Base-by-base conservation (phyloP, 805 yeast species). In the Ogataea ramenticola region DNA sequence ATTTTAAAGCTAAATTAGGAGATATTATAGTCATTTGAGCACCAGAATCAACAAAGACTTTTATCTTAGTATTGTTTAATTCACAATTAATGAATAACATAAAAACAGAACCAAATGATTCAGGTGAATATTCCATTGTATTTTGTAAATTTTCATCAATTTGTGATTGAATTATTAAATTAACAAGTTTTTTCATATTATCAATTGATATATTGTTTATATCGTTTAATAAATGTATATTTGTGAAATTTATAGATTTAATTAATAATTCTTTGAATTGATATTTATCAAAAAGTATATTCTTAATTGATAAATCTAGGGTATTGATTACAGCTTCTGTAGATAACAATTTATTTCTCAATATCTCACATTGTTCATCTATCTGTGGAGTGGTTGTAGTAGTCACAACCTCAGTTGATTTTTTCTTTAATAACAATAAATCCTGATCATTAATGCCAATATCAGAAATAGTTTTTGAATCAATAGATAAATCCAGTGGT, bases 21-120 rank as follows among this genome's bases (percentile, higher is more conserved):
- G 89, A 80, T 56, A 93, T 78, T 35, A 93, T 82, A 0, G 99
- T 89, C 26, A 79, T 70, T 61, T 89, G 96, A 0, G 99, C 98
- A 2, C 99, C 99, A 0, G 97, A 80, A 60, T 93, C 99, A 5
- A 93, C 95, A 67, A 93, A 88, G 0, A 98, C 98, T 59, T 86
- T 86, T 3, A 89, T 83, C 20, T 82, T 80, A 39, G 73, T 70
- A 1, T 93, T 91, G 55, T 93, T 90, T 32, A 91, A 82, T 51
- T 78, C 82, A 35, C 88, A 71, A 44, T 80, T 72, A 15, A 93
- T 79, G 62, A 82, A 91, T 34, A 93, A 72, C 96, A 93, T 89
- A 29, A 77, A 76, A 3, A 91, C 95, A n/a, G 52, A 45, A 0
- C 89, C 82, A 65, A 93, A 93, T 32, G 86, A 74, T 60, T 93